Conservation (phyloP, 495 filamentous ascomycete species). For the Delitschia confertaspora region DNA sequence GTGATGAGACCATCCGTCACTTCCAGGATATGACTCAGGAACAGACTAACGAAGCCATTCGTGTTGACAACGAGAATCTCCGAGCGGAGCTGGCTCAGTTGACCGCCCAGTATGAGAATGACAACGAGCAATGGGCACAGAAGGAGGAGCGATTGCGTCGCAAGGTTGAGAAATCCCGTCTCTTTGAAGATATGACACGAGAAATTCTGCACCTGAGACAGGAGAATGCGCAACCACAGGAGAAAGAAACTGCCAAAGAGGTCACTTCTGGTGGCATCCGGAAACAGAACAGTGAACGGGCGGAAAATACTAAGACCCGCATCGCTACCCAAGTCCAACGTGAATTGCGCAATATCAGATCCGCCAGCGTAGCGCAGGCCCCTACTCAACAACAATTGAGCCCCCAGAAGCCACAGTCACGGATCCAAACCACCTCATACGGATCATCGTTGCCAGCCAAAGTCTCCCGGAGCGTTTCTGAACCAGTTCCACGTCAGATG, state of each 20-base stretch:
- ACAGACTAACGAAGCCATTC: conserved; percentile 24
- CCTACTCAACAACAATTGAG: conserved; percentile 3
- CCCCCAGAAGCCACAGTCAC: conserved; percentile 7
- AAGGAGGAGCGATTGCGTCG: conserved; percentile 24
- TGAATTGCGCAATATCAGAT: conserved; percentile 25
- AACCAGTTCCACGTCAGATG: conserved; percentile 6
- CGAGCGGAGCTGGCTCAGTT: conserved; percentile 23
- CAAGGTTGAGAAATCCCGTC: conserved; percentile 16
- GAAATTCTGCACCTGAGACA: conserved; percentile 18
- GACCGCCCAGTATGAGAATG: conserved; percentile 24
- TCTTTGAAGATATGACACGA: conserved; percentile 24
- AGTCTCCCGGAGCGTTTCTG: conserved; percentile 15
- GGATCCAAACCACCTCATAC: conserved; percentile 2
- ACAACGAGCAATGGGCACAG: conserved; percentile 17
- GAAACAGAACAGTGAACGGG: conserved; percentile 9
- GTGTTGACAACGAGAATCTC: conserved; percentile 24
- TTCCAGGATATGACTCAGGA: conserved; percentile 24
- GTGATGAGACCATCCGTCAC: conserved; percentile 26
- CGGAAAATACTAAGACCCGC: conserved; percentile 27
- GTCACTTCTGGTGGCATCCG: background rate
- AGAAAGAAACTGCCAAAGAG: conserved; percentile 12
- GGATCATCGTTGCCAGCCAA: conserved; percentile 11
- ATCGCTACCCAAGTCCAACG: conserved; percentile 27
- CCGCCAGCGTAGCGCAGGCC: conserved; percentile 9
- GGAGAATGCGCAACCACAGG: conserved; percentile 10